Evolutionary conservation across 495 filamentous ascomycete species (phyloP), one percentile per base, ranked within the genome.

Genomic region (Penicillium manginii): DNA sequence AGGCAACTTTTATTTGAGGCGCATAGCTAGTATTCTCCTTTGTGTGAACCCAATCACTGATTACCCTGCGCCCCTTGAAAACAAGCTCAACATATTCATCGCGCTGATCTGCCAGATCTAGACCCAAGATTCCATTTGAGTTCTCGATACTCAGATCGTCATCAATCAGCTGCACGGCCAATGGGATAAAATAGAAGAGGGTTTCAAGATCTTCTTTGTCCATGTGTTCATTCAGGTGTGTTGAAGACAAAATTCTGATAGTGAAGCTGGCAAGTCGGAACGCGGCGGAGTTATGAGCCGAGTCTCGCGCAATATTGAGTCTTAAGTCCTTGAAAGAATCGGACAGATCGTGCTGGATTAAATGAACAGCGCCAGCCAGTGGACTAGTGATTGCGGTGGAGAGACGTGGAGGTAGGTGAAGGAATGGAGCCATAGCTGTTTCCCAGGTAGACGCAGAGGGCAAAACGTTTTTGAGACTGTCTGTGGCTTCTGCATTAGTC

Each of bases 251-350:
- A 12, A 92, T 64, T 50, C 77, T 80, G 14, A 79, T 74, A 0
- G 83, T 81, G 70, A 90, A 96, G 43, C 84, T 71, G 17, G 87
- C 83, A 75, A 96, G 86, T 50, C 94, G 80, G 31, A 93, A 83
- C 17, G 90, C 84, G 52, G 83, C 76, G 1, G 91, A 92, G 19
- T 84, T 84, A 2, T 89, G 90, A 50, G 79, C 78, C 2, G 76
- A 73, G 73, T 97, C 92, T 40, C 86, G 74, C 22, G 78, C 63
- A 19, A 82, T 59, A 26, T 46, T 66, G 49, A 74, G 62, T 58
- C 68, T 53, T 55, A 63, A 29, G 54, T 69, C 40, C 50, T 54
- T 50, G 39, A 66, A 67, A 6, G 66, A 60, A 4, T 67, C 65
- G 10, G 77, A 49, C 49, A 68, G 26, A 19, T 77, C 29, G 40